Conservation (phyloP, 768 basidiomycete genomes). For the Nidularia pulvinata region DNA sequence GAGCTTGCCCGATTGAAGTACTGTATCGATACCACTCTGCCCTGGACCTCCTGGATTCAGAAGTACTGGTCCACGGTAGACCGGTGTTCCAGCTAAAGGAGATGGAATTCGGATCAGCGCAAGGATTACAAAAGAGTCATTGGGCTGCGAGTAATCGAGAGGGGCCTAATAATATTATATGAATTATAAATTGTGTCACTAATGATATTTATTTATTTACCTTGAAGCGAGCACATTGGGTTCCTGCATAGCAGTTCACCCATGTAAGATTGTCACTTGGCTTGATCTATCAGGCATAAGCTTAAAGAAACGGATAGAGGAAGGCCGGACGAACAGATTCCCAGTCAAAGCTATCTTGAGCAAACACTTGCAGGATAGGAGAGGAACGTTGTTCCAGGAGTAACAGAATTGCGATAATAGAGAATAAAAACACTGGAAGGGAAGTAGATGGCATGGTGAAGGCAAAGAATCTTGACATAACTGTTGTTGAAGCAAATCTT, state of each 20-base stretch:
- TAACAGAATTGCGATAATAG: too few relatives aligned
- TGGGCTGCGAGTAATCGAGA: conserved; percentile 38
- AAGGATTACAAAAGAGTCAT: conserved; percentile 31
- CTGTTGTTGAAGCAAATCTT: too few relatives aligned
- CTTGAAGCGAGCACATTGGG: background rate
- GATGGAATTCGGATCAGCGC: conserved; percentile 36
- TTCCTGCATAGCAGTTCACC: background rate
- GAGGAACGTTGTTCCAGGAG: too few relatives aligned
- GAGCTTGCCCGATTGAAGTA: conserved; percentile 14
- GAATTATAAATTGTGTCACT: background rate
- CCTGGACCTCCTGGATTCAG: conserved; percentile 52
- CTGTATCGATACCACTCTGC: conserved; percentile 33
- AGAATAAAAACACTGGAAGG: too few relatives aligned
- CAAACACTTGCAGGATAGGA: too few relatives aligned
- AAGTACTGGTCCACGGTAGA: conserved; percentile 42
- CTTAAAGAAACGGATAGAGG: too few relatives aligned
- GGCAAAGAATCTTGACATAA: too few relatives aligned
- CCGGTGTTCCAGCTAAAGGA: conserved; percentile 18
- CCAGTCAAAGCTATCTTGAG: too few relatives aligned
- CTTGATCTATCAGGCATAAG: too few relatives aligned
- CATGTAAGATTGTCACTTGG: background rate
- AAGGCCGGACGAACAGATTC: too few relatives aligned
- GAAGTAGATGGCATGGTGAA: too few relatives aligned
- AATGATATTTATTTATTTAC: background rate
- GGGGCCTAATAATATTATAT: conserved; percentile 30